Base-by-base conservation (phyloP, 73 alveolate species). In the Paramecium primaurelia region DNA sequence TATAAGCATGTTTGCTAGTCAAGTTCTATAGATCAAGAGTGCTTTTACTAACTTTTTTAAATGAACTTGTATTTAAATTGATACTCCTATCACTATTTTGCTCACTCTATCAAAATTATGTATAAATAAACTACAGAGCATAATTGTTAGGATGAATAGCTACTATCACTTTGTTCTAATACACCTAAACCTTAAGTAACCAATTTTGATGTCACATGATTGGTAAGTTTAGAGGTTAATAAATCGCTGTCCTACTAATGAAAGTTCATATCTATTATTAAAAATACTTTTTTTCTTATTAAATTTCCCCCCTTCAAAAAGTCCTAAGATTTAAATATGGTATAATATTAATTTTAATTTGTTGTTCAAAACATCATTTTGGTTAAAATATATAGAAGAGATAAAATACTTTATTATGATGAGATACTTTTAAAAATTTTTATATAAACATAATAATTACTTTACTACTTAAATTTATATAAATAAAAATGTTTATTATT, bases 201-300 rank as follows among this genome's bases (percentile, higher is more conserved):
- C 36, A 37, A 30, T 37, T 37, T 42, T 44, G 37, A 40, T 1
- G 59, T 11, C 87, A 12, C 14, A 16, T 73, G 60, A 73, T 36
- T 73, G 40, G 60, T 36, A 34, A 10, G 58, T 34, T 34, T 73
- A 14, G 87, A 20, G 12, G 87, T 37, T 36, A 36, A 73, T 38
- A 64, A 64, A 34, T 73, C 87, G 64, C 87, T 40, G 30, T 73
- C 87, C 59, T 73, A 34, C 59, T 37, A 37, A 37, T 73, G 87
- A 8, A 12, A 73, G 87, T 73, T 68, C 87, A 73, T 73, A 73
- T 73, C 87, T 73, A 73, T 73, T 37, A 73, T 73, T 73, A 73
- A 73, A 73, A 12, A 73, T 36, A n/a, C 68, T 37, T 73, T 54
- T 54, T 54, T 73, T 73, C 30, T 59, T 73, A 10, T 34, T 73